Evolutionary conservation across 441 rosid species (phyloP).

Genomic region (Raphanus hybrid): DNA sequence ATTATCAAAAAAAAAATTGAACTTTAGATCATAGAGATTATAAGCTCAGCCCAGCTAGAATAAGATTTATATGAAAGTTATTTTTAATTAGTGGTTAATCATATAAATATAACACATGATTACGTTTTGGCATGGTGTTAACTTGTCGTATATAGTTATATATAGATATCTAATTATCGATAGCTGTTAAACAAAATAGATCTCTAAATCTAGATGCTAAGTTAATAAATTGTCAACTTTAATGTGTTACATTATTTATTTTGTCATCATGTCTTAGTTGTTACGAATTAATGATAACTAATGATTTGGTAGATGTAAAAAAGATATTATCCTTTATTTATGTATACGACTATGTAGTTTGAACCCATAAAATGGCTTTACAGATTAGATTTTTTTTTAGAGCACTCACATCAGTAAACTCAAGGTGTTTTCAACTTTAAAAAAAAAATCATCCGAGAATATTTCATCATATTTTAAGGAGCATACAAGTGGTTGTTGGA

Average conservation of each 20-base stretch:
- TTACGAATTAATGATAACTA: not conserved
- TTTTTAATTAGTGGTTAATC: not conserved
- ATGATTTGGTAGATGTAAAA: not conserved
- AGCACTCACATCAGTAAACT: no score
- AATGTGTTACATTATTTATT: not conserved
- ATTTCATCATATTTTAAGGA: no score
- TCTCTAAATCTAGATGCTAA: not conserved
- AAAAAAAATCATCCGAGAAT: no score
- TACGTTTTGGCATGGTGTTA: not conserved
- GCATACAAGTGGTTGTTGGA: no score
- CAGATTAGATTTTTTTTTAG: no score
- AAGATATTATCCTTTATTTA: not conserved
- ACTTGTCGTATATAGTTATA: not conserved
- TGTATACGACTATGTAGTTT: not conserved
- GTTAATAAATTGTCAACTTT: not conserved
- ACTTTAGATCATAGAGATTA: constrained; percentile 2
- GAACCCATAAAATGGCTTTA: not conserved
- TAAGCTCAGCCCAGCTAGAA: constrained; percentile 9
- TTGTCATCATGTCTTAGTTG: not conserved
- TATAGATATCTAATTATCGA: not conserved
- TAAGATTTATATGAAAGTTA: not conserved
- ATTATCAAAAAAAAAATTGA: no score
- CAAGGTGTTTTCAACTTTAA: no score
- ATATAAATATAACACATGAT: not conserved
- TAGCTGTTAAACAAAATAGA: not conserved